phyloP scores from a whole-genome alignment of 495 filamentous ascomycete genomes.

The Oidiodendron maius region DNA sequence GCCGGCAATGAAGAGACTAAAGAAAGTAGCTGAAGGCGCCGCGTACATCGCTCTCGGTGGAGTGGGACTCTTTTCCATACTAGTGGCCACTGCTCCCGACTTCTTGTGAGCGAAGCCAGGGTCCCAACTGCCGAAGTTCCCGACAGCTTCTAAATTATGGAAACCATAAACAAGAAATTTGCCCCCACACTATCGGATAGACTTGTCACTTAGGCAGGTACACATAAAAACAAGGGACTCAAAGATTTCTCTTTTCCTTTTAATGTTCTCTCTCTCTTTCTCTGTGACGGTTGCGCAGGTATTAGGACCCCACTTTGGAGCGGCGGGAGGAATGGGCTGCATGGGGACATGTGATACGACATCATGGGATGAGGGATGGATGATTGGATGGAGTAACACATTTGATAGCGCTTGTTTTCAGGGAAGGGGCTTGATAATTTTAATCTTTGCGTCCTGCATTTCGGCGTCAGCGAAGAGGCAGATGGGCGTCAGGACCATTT shows the following conservation, averaged over 20 bases:
- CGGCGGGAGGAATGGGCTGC: too few relatives aligned
- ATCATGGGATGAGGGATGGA: constrained; percentile 5
- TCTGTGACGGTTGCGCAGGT: neutral
- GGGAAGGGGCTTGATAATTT: too few relatives aligned
- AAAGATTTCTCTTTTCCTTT: neutral
- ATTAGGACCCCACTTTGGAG: too few relatives aligned
- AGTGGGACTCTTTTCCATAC: constrained; percentile 28
- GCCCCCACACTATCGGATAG: too few relatives aligned
- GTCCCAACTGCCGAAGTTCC: too few relatives aligned
- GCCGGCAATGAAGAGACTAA: constrained; percentile 28
- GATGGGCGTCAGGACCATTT: constrained; percentile 12
- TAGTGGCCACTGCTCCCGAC: constrained; percentile 38
- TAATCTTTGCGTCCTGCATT: constrained; percentile 16
- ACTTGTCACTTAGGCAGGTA: too few relatives aligned
- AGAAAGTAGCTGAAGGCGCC: constrained; percentile 29
- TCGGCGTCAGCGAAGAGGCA: constrained; percentile 14
- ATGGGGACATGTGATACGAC: too few relatives aligned
- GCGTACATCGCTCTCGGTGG: constrained; percentile 36
- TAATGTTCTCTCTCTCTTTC: neutral
- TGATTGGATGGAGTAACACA: neutral
- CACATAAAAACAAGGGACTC: too few relatives aligned
- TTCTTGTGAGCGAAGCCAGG: constrained; percentile 13
- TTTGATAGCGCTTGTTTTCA: too few relatives aligned
- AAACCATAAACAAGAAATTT: too few relatives aligned
- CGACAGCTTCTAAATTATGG: too few relatives aligned